Evolutionary conservation across 176 grass and related monocot genomes (phyloP), one percentile per base, ranked within the genome.

Genomic region (Carex parvula): DNA sequence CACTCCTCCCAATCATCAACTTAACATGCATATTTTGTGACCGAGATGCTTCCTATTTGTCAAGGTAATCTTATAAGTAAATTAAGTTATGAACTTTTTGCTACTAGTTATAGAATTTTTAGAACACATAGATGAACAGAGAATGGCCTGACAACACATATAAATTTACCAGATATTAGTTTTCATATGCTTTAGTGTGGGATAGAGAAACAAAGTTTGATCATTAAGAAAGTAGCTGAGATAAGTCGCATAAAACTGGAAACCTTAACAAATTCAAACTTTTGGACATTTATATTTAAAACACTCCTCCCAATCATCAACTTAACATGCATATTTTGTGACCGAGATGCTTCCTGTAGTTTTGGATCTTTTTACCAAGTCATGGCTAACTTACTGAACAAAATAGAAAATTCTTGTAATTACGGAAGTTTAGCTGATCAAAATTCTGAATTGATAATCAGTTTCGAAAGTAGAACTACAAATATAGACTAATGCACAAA

Each of bases 401-500:
- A 72, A n/a, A 22, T 26, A 55, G 48, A 14, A 67, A 55, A 8
- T 76, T 53, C 69, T 73, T 73, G 39, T 48, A 48, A 73, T 21
- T 44, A 22, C 15, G 13, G 32, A 76, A 7, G 8, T 54, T 17
- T 56, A 54, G 11, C 48, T 55, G 17, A 32, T 76, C 13, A 30
- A 41, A 62, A 12, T 30, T 55, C 46, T 76, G 48, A 76, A 46
- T 44, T 46, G 35, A 71, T 24, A 62, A 50, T 35, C 26, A 68
- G 4, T 37, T 68, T 68, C 33, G 0, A 68, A 48, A 9, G 9
- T 65, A 70, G 29, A n/a, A 2, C 6, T 14, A 5, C 29, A 42
- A 52, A 54, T 69, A 46, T 79, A n/a, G 17, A 65, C 56, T 64
- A 7, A 88, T 80, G 1, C 21, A 61, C 79, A 82, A 85, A 76